Conservation (phyloP, 2,329 filamentous ascomycete genomes). For the Aspergillus sp. region DNA sequence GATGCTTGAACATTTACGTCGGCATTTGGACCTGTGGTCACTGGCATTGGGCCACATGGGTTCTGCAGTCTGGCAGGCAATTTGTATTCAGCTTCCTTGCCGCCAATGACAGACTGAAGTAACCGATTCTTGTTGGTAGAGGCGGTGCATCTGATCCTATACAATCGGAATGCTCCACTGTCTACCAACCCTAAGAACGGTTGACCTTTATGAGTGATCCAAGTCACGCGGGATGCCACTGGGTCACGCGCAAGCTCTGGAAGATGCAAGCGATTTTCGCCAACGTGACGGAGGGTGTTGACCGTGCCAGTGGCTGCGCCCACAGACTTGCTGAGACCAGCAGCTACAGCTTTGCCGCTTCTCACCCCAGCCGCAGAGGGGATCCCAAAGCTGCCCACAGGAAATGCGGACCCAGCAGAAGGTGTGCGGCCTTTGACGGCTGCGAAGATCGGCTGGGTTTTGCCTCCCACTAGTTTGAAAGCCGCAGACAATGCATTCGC, state of each 20-base stretch:
- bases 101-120: slow-evolving; percentile 46
- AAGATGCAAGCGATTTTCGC: slow-evolving; percentile 43
- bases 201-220: slow-evolving; percentile 37
- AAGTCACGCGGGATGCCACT: slow-evolving; percentile 37
- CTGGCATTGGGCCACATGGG: slow-evolving; percentile 48
- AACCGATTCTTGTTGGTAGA: slow-evolving; percentile 48
- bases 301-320: slow-evolving; percentile 42
- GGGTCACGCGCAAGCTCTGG: slow-evolving; percentile 32
- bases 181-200: slow-evolving; percentile 40
- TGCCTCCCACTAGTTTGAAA: slow-evolving; percentile 58
- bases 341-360: slow-evolving; percentile 41
- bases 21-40: slow-evolving; percentile 46
- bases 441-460: slow-evolving; percentile 55
- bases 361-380: slow-evolving; percentile 40
- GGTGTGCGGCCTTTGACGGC: slow-evolving; percentile 52
- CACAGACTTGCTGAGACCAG: slow-evolving; percentile 44
- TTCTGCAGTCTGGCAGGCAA: slow-evolving; percentile 56
- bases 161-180: slow-evolving; percentile 37
- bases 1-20: slow-evolving; percentile 26
- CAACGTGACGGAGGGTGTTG: slow-evolving; percentile 40
- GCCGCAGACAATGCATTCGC: slow-evolving; percentile 56
- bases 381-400: slow-evolving; percentile 37
- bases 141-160: slow-evolving; percentile 33
- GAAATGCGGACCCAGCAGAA: slow-evolving; percentile 38
- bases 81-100: slow-evolving; percentile 58